Conservation (phyloP, 345 rosid species). For the Gossypium longicalyx region DNA sequence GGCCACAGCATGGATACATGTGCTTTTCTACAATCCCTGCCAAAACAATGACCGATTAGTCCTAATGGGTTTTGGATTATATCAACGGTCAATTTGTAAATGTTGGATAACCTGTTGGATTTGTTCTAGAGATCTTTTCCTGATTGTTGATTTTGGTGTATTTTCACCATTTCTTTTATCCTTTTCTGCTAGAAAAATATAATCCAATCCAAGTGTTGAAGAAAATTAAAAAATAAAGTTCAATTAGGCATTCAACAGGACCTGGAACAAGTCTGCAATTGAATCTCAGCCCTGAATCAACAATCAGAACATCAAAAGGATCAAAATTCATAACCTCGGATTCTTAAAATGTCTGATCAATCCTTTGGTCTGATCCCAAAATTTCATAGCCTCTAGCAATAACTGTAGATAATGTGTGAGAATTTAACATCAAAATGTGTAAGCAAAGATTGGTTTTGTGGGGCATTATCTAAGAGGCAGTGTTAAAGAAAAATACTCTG, state of each 20-base stretch:
- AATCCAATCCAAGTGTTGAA: no score
- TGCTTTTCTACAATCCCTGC: slow-evolving; percentile 4
- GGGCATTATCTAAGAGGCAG: not conserved
- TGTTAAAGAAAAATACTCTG: not conserved
- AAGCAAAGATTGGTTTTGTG: not conserved
- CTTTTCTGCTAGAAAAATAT: no score
- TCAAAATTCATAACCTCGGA: not conserved
- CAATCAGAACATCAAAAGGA: not conserved
- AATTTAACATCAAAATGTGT: not conserved
- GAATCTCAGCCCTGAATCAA: not conserved
- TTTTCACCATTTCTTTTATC: no score
- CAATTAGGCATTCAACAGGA: not conserved
- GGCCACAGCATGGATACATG: slow-evolving; percentile 24
- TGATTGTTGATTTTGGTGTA: no score
- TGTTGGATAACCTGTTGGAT: no score
- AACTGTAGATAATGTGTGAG: not conserved
- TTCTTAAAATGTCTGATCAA: not conserved
- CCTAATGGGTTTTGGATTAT: slow-evolving; percentile 26
- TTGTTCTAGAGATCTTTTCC: no score
- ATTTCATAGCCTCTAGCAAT: not conserved
- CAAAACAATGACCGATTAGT: slow-evolving; percentile 24
- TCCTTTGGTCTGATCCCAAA: not conserved
- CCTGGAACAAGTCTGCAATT: not conserved
- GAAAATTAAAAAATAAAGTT: no score
- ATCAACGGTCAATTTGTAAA: slow-evolving; percentile 21